These are phyloP conservation scores for Suillus spraguei DNA, from an alignment of 768 basidiomycete genomes.

Conservation along the genomic window DNA sequence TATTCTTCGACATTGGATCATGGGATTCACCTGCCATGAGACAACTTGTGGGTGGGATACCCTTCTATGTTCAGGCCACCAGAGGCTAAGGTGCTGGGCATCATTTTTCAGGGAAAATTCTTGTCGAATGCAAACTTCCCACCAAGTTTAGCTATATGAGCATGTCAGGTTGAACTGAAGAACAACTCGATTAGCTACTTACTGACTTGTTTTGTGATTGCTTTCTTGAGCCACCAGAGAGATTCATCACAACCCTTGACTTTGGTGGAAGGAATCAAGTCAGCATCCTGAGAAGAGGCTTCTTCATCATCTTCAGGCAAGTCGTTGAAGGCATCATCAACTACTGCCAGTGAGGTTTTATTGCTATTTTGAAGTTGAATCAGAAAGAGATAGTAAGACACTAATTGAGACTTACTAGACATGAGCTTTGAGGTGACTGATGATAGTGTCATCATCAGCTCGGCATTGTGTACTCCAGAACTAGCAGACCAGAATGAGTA, in stretches of 20 bases:
- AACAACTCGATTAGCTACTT: background rate
- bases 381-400: background rate
- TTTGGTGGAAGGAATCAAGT: background rate
- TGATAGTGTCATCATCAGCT: slow-evolving; percentile 9
- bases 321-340: background rate
- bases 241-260: background rate
- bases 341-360: background rate
- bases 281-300: background rate
- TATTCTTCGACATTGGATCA: background rate
- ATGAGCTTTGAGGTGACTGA: slow-evolving; percentile 16
- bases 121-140: background rate
- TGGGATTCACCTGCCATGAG: background rate
- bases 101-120: slow-evolving; percentile 1
- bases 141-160: background rate
- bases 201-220: background rate
- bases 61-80: background rate
- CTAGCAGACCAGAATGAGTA: slow-evolving; percentile 3
- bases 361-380: background rate
- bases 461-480: slow-evolving; percentile 14
- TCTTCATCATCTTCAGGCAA: background rate
- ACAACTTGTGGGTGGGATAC: background rate
- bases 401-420: slow-evolving; percentile 15
- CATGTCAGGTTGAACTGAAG: background rate
- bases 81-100: background rate
- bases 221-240: slow-evolving; percentile 1